These are phyloP conservation scores for Umbelopsis sp. DNA, from an alignment of 192 early-diverging fungal genomes.

Conservation along the genomic window DNA sequence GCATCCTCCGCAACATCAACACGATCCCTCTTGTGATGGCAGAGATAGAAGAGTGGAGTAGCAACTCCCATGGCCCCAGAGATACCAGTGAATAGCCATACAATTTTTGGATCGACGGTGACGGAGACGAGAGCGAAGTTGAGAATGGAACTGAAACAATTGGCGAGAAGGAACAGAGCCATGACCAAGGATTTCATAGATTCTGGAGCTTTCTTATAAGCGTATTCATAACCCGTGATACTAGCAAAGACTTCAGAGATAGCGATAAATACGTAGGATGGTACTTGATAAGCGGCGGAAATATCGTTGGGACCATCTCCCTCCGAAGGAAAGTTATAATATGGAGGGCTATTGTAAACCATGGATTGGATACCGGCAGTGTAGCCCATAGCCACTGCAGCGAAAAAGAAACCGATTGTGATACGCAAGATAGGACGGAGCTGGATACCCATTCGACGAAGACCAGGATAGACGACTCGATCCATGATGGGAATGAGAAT, in stretches of 20 bases:
- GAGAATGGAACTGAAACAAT: constrained; percentile 54
- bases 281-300: constrained; percentile 58
- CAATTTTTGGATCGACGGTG: constrained; percentile 56
- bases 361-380: constrained; percentile 62
- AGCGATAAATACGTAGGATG: constrained; percentile 63
- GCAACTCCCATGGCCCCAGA: constrained; percentile 30
- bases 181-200: constrained; percentile 72
- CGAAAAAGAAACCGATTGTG: constrained; percentile 66
- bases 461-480: constrained; percentile 59
- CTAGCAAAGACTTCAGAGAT: constrained; percentile 71
- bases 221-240: constrained; percentile 70
- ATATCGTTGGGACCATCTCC: constrained; percentile 51
- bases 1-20: constrained; percentile 38
- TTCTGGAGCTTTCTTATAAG: constrained; percentile 64
- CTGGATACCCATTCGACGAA: constrained; percentile 51
- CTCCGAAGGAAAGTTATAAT: constrained; percentile 48
- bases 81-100: constrained; percentile 66
- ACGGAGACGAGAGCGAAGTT: constrained; percentile 62
- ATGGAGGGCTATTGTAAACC: constrained; percentile 63
- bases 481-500: constrained; percentile 78
- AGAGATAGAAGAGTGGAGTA: constrained; percentile 51
- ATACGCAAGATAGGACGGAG: constrained; percentile 69
- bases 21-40: constrained; percentile 57
- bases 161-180: constrained; percentile 66
- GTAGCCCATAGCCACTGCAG: constrained; percentile 60